Evolutionary conservation across 192 early-diverging fungal species (phyloP), one percentile per base, ranked within the genome.

Genomic region (Mortierella alpina): DNA sequence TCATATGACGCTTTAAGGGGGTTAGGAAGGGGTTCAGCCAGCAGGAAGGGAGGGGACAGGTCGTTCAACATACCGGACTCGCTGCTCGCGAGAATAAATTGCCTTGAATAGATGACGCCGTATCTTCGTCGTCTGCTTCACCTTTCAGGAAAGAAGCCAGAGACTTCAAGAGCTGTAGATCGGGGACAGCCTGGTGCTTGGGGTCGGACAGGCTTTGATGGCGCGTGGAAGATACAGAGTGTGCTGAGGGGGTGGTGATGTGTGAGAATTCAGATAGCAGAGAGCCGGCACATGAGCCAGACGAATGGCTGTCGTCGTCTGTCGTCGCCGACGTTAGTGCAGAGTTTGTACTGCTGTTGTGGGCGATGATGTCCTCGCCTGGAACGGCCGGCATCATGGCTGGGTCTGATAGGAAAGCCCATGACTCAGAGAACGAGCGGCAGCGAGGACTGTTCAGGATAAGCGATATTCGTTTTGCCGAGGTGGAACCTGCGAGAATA

Each of bases 361-460:
- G n/a, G 22, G 7, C 23, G 53, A 14, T n/a, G 50, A 13, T 23
- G 67, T 45, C 52, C 41, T 53, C 41, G 65, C 42, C 51, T 57
- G 22, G 20, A 17, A 11, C 57, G 47, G 20, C n/a, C 11, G 63
- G 48, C 17, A 46, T 42, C 48, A 59, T 52, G 22, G 47, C 53
- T 13, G 72, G 40, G 23, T 17, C 50, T 7, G 64, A 8, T 2
- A 69, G 39, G 40, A 70, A 66, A n/a, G 75, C 63, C 75, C 67
- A 78, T 8, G 68, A 70, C 22, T 77, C 75, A 40, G 75, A 70
- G 46, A 57, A 46, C 12, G 73, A 76, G 49, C 67, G 60, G 18
- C 53, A 45, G n/a, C 62, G 67, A 9, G 74, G 56, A 17, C 56
- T 20, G 41, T 59, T 46, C 13, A 66, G 40, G 40, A 52, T 54